Evolutionary conservation across 345 rosid species (phyloP), one percentile per base, ranked within the genome.

Genomic region (Gossypium raimondii): DNA sequence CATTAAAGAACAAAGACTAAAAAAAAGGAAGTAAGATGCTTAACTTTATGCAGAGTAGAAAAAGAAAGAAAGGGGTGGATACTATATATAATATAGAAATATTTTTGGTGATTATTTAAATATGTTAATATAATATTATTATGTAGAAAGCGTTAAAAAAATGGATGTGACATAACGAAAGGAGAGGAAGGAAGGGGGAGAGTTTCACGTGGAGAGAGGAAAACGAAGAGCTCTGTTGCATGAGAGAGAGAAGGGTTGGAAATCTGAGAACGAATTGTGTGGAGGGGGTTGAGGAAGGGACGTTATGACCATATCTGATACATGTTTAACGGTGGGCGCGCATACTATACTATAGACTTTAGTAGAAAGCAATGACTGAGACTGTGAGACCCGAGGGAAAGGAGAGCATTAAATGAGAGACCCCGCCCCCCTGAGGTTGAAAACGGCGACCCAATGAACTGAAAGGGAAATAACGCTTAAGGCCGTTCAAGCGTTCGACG

Each of bases 201-300:
- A 72, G 76, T 50, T 55, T 83, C 84, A 81, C 84, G 82, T 81
- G 84, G 80, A 69, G 75, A 81, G 84, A 65, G 73, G 6, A 27
- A 50, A 44, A 17, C 50, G 64, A 52, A 78, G 60, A 75, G 72
- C 68, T 43, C 58, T 14, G 75, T 70, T 79, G 78, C 45, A 62
- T 47, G 73, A 50, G 59, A 52, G 60, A 70, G 44, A 22, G 10
- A 22, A 20, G 27, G n/a, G n/a, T 4, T 57, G 29, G 11, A 57
- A 57, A 22, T 22, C 22, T 57, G 12, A 11, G 25, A 22, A 12
- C 6, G 77, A 52, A 77, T 9, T 76, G 50, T 76, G 73, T 73
- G 75, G 73, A 75, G 75, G 69, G 84, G 77, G 78, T 29, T 70
- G 25, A 17, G 0, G 20, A 25, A 25, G 79, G 55, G 72, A 65